Evolutionary conservation across 139 green algal genomes (phyloP), one percentile per base, ranked within the genome.

Genomic region (Chlorella sp.): DNA sequence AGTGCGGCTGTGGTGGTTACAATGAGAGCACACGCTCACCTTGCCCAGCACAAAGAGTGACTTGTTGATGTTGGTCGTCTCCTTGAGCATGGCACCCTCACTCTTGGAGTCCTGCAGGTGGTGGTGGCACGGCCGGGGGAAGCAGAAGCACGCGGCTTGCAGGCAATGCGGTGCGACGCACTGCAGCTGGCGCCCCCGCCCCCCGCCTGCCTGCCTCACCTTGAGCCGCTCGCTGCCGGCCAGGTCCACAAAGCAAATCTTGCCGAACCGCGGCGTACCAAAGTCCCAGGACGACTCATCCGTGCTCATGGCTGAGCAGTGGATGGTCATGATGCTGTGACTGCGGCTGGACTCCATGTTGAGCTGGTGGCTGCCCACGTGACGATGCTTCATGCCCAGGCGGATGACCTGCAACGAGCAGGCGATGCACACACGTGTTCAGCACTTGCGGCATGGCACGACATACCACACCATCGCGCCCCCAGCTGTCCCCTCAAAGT

Each of bases 31-130:
- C n/a, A n/a, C n/a, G n/a, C 78, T 29, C 62, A 96, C 91, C 83
- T 97, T 97, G 69, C 93, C 93, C 33, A 98, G 82, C 36, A 89
- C 88, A 79, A 97, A 97, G 10, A 98, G 86, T 20, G 77, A 90
- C 49, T 91, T 89, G 85, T 98, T 98, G 88, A 98, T 98, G 88
- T 83, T 90, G 76, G 87, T 82, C 4, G 93, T 95, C 84, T 98
- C 93, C 77, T 91, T 91, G 32, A 93, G 76, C 82, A 90, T 91
- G 5, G 55, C 76, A 10, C 87, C 88, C 31, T 87, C 75, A 36
- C 80, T 88, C 73, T 86, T 87, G 42, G 77, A 91, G 72, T 95
- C 87, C 74, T 81, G 63, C 26, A 49, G 36, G 61, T 42, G n/a
- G n/a, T n/a, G n/a, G n/a, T n/a, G n/a, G n/a, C n/a, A n/a, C n/a